Evolutionary conservation across 2,329 filamentous ascomycete genomes (phyloP).

Genomic region (Biscogniauxia mediterranea): DNA sequence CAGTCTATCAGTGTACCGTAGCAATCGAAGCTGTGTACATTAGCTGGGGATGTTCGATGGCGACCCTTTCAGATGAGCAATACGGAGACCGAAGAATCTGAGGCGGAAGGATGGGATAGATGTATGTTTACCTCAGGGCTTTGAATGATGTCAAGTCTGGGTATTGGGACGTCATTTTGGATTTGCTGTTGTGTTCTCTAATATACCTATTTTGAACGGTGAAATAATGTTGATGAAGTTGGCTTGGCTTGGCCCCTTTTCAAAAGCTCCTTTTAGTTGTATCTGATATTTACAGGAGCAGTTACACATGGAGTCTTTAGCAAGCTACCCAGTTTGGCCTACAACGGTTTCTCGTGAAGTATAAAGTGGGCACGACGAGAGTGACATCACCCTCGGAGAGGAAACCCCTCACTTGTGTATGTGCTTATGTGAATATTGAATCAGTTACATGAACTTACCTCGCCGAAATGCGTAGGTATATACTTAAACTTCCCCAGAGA

Average conservation of each 20-base stretch:
- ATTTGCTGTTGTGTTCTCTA: not conserved
- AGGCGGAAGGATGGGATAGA: too few relatives aligned
- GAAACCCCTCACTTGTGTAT: not conserved
- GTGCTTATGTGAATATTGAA: not conserved
- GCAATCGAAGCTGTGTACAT: slow-evolving; percentile 63
- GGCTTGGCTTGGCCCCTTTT: too few relatives aligned
- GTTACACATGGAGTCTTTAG: not conserved
- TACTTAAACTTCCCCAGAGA: too few relatives aligned
- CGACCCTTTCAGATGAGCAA: not conserved
- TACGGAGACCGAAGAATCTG: not conserved
- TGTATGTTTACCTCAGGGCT: slow-evolving; percentile 24
- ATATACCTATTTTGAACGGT: not conserved
- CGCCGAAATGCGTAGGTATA: too few relatives aligned
- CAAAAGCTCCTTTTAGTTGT: too few relatives aligned
- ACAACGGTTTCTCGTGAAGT: not conserved
- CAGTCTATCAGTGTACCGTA: slow-evolving; percentile 80
- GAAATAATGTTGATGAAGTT: too few relatives aligned
- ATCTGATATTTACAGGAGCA: too few relatives aligned
- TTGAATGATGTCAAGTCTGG: slow-evolving; percentile 30
- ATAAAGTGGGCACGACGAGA: not conserved
- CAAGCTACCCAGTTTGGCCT: too few relatives aligned
- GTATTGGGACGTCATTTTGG: slow-evolving; percentile 22
- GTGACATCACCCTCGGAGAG: not conserved
- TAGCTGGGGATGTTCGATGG: not conserved
- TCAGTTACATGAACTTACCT: not conserved